These are phyloP conservation scores for Aspergillus spinulosporus DNA, from an alignment of 2,329 filamentous ascomycete genomes.

Conservation along the genomic window DNA sequence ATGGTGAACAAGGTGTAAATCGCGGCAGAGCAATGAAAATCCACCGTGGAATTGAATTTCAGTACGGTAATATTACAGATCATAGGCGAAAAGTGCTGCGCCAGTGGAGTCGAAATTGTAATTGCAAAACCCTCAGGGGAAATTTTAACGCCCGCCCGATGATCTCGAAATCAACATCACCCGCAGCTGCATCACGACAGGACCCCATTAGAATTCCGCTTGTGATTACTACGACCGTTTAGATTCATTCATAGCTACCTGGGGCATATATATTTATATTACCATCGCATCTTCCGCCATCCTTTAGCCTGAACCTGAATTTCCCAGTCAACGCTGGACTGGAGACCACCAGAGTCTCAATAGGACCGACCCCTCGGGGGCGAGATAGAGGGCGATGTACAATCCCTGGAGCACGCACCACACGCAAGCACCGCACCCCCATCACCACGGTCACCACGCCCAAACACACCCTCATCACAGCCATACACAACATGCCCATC, in stretches of 20 bases:
- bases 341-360: background rate
- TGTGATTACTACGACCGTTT: too few relatives aligned
- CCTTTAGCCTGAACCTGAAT: too few relatives aligned
- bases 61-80: conserved; percentile 8
- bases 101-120: conserved; percentile 7
- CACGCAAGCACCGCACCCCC: background rate
- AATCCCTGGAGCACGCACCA: conserved; percentile 6
- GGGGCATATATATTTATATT: background rate
- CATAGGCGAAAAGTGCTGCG: background rate
- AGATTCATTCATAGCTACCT: background rate
- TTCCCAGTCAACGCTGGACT: too few relatives aligned
- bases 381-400: conserved; percentile 2
- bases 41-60: background rate
- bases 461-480: background rate
- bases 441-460: conserved; percentile 3
- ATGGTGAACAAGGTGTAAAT: too few relatives aligned
- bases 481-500: conserved; percentile 1
- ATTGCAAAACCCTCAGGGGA: conserved; percentile 23
- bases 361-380: background rate
- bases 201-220: background rate
- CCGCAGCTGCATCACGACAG: background rate
- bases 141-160: conserved; percentile 7
- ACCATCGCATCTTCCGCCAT: too few relatives aligned
- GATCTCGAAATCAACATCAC: conserved; percentile 8
- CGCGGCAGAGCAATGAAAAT: background rate